These are phyloP conservation scores for Alternaria brassicicola DNA, from an alignment of 2,329 filamentous ascomycete genomes.

Conservation along the genomic window DNA sequence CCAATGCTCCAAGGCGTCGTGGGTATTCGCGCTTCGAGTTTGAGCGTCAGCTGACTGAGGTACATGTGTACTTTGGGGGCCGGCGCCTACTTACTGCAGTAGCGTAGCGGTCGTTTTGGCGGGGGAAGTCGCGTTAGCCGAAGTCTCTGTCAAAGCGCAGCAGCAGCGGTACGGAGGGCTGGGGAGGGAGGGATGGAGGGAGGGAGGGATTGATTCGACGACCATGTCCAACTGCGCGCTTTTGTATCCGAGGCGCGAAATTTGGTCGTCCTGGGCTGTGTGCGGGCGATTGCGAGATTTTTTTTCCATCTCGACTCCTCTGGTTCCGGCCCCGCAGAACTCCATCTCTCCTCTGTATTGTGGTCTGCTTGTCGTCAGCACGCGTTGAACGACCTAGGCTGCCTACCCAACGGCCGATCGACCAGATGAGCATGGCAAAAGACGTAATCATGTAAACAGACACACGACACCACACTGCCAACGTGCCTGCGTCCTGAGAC, in stretches of 20 bases:
- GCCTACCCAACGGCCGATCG: not conserved
- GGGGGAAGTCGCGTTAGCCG: conserved; percentile 4
- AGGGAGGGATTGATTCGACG: not conserved
- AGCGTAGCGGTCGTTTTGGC: conserved; percentile 1
- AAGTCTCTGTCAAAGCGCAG: conserved; percentile 3
- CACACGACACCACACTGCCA: conserved; percentile 20
- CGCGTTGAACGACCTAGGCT: conserved; percentile 2
- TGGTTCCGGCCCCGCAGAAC: conserved; percentile 14
- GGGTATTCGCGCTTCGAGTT: not conserved
- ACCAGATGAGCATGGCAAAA: not conserved
- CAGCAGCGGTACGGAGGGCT: not conserved
- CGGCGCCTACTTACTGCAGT: conserved; percentile 1
- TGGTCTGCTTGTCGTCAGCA: conserved; percentile 24
- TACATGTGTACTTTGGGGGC: not conserved
- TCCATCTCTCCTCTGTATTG: not conserved
- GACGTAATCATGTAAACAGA: conserved; percentile 5
- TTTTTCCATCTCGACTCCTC: conserved; percentile 8
- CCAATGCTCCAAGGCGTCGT: not conserved
- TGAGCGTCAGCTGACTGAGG: conserved; percentile 2
- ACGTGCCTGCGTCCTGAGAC: conserved; percentile 20
- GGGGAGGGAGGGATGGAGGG: too few relatives aligned
- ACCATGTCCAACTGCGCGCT: not conserved
- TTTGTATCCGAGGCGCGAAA: not conserved
- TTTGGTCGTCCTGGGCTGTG: not conserved
- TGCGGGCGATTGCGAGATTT: not conserved